Evolutionary conservation across 2,329 filamentous ascomycete genomes (phyloP).

Genomic region (Ambrosiella cleistominuta): DNA sequence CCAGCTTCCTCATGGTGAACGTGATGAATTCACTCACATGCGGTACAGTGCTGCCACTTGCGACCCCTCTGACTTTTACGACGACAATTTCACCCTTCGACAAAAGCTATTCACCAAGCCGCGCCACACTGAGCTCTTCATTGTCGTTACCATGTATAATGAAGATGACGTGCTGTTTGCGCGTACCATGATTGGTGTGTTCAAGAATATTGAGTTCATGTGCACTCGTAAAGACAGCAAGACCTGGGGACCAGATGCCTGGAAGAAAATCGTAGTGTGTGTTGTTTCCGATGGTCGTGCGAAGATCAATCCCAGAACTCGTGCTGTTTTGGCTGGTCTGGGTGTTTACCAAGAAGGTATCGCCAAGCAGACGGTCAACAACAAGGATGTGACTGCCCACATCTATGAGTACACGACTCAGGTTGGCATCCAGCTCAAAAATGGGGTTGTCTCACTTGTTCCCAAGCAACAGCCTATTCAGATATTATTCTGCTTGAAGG

Average conservation of each 20-base stretch:
- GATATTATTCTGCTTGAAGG: conserved; percentile 94
- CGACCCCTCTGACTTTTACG: conserved; percentile 75
- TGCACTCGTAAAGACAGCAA: conserved; percentile 81
- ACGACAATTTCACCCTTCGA: conserved; percentile 76
- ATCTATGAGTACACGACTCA: conserved; percentile 95
- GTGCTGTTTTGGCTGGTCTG: conserved; percentile 90
- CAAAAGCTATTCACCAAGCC: conserved; percentile 86
- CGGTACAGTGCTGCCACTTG: conserved; percentile 83
- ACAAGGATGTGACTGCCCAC: conserved; percentile 85
- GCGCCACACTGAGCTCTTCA: conserved; percentile 84
- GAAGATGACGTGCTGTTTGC: conserved; percentile 95
- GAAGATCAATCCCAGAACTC: conserved; percentile 75
- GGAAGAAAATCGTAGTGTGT: conserved; percentile 98
- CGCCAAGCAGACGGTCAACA: conserved; percentile 95
- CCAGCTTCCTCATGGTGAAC: conserved; percentile 77
- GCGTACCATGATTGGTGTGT: conserved; percentile 93
- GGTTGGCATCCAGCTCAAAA: conserved; percentile 76
- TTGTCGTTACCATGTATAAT: conserved; percentile 98
- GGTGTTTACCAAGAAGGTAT: conserved; percentile 97
- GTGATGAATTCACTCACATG: conserved; percentile 84
- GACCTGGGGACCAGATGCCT: conserved; percentile 91
- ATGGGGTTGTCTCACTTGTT: conserved; percentile 68
- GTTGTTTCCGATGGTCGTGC: conserved; percentile 88
- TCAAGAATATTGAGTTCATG: conserved; percentile 96
- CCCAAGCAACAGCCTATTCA: conserved; percentile 81